These are phyloP conservation scores for Gossypium davidsonii DNA, from an alignment of 441 rosid species.

Conservation along the genomic window DNA sequence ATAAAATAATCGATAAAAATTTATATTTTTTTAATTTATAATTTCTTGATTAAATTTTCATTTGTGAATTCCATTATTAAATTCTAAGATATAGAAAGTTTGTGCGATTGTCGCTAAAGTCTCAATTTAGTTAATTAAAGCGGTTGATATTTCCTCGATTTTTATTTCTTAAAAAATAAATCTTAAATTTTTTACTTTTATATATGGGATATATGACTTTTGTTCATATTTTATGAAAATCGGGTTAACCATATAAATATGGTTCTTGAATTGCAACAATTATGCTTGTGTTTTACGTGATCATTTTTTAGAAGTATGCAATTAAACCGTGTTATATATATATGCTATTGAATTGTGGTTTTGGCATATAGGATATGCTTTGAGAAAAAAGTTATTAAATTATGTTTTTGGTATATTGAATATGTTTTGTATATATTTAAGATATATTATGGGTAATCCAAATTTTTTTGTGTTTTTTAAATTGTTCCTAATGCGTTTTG, in stretches of 20 bases:
- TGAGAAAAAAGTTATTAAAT: neutral
- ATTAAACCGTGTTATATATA: neutral
- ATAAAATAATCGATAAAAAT: no score
- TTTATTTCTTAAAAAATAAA: no score
- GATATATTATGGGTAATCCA: neutral
- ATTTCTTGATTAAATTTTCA: no score
- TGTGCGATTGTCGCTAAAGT: no score
- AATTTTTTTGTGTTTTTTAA: no score
- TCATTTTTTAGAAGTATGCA: neutral
- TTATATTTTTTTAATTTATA: no score
- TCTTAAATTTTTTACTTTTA: no score
- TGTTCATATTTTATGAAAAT: neutral
- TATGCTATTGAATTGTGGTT: neutral
- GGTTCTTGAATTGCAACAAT: neutral
- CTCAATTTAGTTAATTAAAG: no score
- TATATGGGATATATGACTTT: neutral
- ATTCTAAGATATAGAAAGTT: no score
- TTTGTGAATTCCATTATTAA: no score
- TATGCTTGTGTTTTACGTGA: neutral
- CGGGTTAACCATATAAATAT: neutral
- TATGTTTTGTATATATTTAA: neutral
- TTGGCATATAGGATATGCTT: neutral
- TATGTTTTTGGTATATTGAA: neutral
- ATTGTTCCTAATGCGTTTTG: neutral
- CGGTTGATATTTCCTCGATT: neutral